phyloP scores from a whole-genome alignment of 176 grass and related monocot species.

The Cenchrus purpureus region DNA sequence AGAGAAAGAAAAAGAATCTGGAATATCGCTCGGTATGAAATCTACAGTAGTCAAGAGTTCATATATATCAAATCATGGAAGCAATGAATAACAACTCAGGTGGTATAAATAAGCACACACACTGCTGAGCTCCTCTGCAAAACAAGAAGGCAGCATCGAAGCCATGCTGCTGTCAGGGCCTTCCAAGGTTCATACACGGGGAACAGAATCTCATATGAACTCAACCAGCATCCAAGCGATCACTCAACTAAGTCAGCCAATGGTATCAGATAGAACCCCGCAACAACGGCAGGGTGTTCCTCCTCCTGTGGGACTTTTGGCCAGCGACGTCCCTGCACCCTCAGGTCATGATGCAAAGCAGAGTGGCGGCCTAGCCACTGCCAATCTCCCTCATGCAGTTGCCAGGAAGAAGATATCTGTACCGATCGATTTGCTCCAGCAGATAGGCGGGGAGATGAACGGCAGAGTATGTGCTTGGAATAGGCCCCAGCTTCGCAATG shows the following conservation, averaged over 20 bases:
- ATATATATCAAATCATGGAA: constrained; percentile 63
- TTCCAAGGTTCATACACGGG: constrained; percentile 33
- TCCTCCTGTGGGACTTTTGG: constrained; percentile 33
- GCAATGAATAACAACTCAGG: constrained; percentile 53
- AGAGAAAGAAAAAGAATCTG: constrained; percentile 1
- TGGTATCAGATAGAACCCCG: constrained; percentile 44
- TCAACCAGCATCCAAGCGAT: constrained; percentile 34
- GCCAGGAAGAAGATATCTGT: constrained; percentile 83
- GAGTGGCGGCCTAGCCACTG: constrained; percentile 55
- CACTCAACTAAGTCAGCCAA: constrained; percentile 53
- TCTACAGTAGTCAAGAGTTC: constrained; percentile 62
- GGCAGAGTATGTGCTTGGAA: constrained; percentile 78
- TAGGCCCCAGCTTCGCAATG: constrained; percentile 78
- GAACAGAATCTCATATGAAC: constrained; percentile 46
- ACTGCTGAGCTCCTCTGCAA: constrained; percentile 47
- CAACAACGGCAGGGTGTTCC: constrained; percentile 32
- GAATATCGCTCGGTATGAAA: constrained; percentile 32
- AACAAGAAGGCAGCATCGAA: constrained; percentile 43
- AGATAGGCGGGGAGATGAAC: constrained; percentile 78
- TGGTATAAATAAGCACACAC: constrained; percentile 50
- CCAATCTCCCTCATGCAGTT: constrained; percentile 73
- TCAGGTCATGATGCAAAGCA: constrained; percentile 16
- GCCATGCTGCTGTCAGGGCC: constrained; percentile 46
- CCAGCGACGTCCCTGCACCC: neutral
- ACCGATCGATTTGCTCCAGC: constrained; percentile 67